Evolutionary conservation across 306 rosid species (phyloP).

Genomic region (Mimosa pudica): DNA sequence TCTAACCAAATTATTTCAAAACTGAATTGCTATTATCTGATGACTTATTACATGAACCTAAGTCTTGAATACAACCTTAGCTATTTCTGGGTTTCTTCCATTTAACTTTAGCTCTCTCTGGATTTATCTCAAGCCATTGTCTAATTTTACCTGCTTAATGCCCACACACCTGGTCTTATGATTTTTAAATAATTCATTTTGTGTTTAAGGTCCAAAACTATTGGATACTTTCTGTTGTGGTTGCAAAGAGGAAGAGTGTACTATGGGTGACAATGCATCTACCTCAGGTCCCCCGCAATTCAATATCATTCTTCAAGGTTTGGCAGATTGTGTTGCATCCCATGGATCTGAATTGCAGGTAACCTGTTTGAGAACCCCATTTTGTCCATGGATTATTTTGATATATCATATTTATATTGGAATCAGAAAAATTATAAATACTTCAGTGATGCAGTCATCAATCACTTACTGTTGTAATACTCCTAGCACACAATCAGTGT

Average conservation of each 20-base stretch:
- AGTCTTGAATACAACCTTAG: constrained; percentile 6
- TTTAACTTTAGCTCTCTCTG: constrained; percentile 24
- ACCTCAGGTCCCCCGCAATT: constrained; percentile 47
- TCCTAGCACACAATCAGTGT: constrained; percentile 4
- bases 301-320: constrained; percentile 55
- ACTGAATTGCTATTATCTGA: constrained; percentile 6
- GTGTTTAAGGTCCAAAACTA: constrained; percentile 72
- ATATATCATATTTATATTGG: constrained; percentile 3
- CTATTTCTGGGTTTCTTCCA: constrained; percentile 12
- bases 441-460: background rate
- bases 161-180: constrained; percentile 23
- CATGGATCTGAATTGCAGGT: constrained; percentile 62
- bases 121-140: background rate
- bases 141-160: background rate
- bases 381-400: background rate
- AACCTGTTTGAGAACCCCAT: constrained; percentile 11
- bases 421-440: background rate
- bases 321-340: constrained; percentile 74
- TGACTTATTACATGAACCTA: constrained; percentile 2
- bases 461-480: constrained; percentile 1
- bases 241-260: constrained; percentile 51
- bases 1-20: constrained; percentile 3
- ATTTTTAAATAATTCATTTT: constrained; percentile 27
- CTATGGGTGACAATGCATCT: constrained; percentile 41
- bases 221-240: constrained; percentile 65